Percentiles rank a stretch among this genome's conserved stretches.
phyloP scores from a whole-genome alignment of 1,284 basidiomycete species.

The Austropuccinia psidii region DNA sequence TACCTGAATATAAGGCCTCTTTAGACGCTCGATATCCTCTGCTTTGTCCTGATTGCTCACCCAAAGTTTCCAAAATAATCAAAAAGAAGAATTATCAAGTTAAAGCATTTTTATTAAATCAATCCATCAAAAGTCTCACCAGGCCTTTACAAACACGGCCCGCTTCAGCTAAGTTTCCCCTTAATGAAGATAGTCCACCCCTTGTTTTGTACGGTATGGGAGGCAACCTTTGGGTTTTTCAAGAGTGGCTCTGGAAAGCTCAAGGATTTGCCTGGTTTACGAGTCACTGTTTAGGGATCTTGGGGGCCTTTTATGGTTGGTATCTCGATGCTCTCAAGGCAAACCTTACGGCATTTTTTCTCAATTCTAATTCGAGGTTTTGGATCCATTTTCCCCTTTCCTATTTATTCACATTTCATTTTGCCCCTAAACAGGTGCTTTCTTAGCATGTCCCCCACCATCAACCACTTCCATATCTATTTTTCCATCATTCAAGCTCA shows the following conservation, averaged over 20 bases:
- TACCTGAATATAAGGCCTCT: slow-evolving; percentile 64
- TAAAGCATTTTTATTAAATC: slow-evolving; percentile 60
- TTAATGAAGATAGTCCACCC: background rate
- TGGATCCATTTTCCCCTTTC: background rate
- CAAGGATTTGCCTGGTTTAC: slow-evolving; percentile 13
- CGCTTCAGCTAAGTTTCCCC: background rate
- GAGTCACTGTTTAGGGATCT: slow-evolving; percentile 14
- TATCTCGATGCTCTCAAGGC: too few relatives aligned
- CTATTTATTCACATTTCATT: background rate
- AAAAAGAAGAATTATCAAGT: slow-evolving; percentile 68
- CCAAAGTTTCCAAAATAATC: slow-evolving; percentile 71
- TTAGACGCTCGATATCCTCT: slow-evolving; percentile 74
- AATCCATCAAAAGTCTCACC: slow-evolving; percentile 1
- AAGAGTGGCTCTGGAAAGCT: slow-evolving; percentile 30
- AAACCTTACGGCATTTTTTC: too few relatives aligned
- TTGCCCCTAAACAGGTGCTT: background rate
- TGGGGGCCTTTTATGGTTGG: slow-evolving; percentile 21
- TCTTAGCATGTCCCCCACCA: too few relatives aligned
- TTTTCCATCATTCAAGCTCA: background rate
- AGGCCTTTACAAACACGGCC: background rate
- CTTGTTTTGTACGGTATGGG: slow-evolving; percentile 27
- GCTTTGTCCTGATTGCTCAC: slow-evolving; percentile 66
- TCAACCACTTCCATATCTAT: too few relatives aligned
- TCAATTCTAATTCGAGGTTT: background rate
- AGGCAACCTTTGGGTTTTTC: slow-evolving; percentile 20